These are phyloP conservation scores for Xylaria multiplex DNA, from an alignment of 2,329 filamentous ascomycete genomes.

Conservation along the genomic window DNA sequence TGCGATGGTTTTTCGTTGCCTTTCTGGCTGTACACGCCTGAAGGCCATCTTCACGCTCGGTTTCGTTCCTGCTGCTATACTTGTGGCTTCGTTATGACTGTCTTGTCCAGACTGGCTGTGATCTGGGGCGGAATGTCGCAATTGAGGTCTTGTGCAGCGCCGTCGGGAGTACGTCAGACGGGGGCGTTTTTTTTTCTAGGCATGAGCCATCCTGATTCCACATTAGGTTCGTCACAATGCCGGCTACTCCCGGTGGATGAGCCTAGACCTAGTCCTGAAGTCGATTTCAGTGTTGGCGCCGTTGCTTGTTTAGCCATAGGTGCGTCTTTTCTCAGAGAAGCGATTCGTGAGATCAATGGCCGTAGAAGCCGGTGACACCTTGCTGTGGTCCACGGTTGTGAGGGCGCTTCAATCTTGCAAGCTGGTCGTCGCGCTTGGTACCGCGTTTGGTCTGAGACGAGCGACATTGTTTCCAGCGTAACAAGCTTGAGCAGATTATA, in stretches of 20 bases:
- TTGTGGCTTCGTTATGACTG: conserved; percentile 5
- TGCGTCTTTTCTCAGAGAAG: conserved; percentile 52
- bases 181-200: conserved; percentile 48
- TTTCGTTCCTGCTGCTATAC: conserved; percentile 17
- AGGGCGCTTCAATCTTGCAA: conserved; percentile 35
- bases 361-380: conserved; percentile 57
- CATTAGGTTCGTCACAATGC: conserved; percentile 22
- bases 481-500: conserved; percentile 17
- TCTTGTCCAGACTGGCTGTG: conserved; percentile 6
- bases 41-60: conserved; percentile 34
- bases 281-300: conserved; percentile 4
- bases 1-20: conserved; percentile 16
- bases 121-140: background rate
- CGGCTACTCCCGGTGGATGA: conserved; percentile 4
- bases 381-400: conserved; percentile 54
- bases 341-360: conserved; percentile 55
- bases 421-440: conserved; percentile 38
- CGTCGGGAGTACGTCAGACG: conserved; percentile 48
- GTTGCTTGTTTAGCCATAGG: conserved; percentile 12
- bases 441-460: conserved; percentile 35
- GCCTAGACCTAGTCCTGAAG: conserved; percentile 10
- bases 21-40: conserved; percentile 33
- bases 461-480: conserved; percentile 34
- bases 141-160: conserved; percentile 28
- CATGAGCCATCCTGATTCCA: conserved; percentile 41